A percentile compares a stretch with the other conserved stretches of the same genome.
These are phyloP conservation scores for Dendrobium huoshanense DNA, from an alignment of 106 monocot genomes.

Conservation along the genomic window DNA sequence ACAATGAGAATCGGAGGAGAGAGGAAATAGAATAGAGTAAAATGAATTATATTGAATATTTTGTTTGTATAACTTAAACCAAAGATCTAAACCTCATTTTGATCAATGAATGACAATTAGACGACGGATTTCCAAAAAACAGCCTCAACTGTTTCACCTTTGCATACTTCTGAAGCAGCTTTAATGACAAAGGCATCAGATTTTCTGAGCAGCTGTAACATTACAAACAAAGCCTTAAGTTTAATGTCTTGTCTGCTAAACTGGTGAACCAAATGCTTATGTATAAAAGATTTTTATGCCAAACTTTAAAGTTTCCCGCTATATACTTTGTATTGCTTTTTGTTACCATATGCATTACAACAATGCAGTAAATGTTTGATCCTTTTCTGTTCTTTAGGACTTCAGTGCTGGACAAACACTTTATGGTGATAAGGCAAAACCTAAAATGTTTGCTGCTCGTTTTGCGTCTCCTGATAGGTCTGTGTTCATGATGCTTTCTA, in stretches of 20 bases:
- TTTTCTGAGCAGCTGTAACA: background rate
- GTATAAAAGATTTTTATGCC: background rate
- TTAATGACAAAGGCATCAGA: background rate
- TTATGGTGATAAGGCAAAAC: slow-evolving; percentile 68
- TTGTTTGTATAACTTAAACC: background rate
- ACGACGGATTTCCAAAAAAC: background rate
- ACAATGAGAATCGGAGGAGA: background rate
- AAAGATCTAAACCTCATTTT: background rate
- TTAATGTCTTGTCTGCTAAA: background rate
- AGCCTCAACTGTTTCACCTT: background rate
- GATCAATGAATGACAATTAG: background rate
- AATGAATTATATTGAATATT: background rate
- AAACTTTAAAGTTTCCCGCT: background rate
- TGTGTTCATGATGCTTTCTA: background rate
- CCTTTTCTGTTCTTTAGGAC: slow-evolving; percentile 27
- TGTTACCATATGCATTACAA: background rate
- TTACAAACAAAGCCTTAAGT: background rate
- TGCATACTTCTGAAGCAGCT: background rate
- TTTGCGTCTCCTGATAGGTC: slow-evolving; percentile 68
- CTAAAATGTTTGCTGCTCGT: slow-evolving; percentile 56
- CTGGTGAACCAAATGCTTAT: too few relatives aligned
- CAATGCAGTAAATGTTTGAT: background rate
- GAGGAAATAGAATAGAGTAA: background rate
- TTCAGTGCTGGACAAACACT: slow-evolving; percentile 51
- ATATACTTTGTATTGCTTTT: background rate